A percentile compares a stretch with the other conserved stretches of the same genome.
Evolutionary conservation across 768 basidiomycete genomes (phyloP).

Genomic region (Trametes gibbosa): DNA sequence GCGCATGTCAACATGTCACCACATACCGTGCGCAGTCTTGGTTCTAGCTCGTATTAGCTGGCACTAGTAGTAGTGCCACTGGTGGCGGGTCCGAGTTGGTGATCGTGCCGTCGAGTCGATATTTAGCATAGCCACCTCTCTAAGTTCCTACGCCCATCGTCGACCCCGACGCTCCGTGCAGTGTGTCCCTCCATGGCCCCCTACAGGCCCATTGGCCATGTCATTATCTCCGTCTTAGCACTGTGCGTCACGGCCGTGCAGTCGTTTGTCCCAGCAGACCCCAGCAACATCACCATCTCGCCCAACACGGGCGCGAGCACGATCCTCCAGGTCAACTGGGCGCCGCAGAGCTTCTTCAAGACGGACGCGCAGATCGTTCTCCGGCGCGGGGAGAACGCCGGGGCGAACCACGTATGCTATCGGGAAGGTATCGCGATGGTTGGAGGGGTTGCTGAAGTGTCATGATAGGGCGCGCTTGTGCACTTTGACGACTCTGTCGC

Average conservation of each 20-base stretch:
- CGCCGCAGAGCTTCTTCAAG: constrained; percentile 45
- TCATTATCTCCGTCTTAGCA: background rate
- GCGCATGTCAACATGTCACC: too few relatives aligned
- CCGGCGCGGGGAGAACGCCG: constrained; percentile 52
- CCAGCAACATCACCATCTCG: constrained; percentile 60
- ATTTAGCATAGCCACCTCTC: too few relatives aligned
- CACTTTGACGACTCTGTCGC: constrained; percentile 70
- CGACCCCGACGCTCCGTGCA: too few relatives aligned
- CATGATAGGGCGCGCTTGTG: constrained; percentile 69
- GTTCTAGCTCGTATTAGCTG: too few relatives aligned
- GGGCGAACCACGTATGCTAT: background rate
- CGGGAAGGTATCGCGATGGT: background rate
- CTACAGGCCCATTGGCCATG: background rate
- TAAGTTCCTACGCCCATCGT: too few relatives aligned
- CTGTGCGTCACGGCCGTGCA: constrained; percentile 7
- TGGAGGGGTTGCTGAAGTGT: background rate
- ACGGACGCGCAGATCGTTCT: constrained; percentile 28
- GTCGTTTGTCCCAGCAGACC: constrained; percentile 67
- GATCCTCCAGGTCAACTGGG: constrained; percentile 51
- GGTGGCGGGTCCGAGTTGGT: too few relatives aligned
- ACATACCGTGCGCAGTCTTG: too few relatives aligned
- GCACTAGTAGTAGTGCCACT: too few relatives aligned
- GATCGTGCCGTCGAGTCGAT: too few relatives aligned
- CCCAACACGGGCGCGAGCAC: constrained; percentile 44
- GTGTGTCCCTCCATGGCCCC: background rate